Evolutionary conservation across 2,329 filamentous ascomycete genomes (phyloP).

Genomic region (Conoideocrella luteorostrata): DNA sequence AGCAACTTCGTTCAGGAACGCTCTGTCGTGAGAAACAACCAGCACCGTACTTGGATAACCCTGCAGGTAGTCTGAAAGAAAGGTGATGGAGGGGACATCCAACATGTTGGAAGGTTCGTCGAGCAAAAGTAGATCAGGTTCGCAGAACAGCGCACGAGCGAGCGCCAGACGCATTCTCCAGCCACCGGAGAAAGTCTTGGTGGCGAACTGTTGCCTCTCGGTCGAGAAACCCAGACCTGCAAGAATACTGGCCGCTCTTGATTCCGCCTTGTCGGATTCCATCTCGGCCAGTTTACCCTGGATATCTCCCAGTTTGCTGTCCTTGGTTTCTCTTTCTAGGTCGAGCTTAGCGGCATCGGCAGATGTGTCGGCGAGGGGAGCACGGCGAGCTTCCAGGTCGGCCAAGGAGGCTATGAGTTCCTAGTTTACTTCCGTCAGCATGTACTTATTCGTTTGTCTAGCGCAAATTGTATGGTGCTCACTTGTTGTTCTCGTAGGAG

Average conservation of each 20-base stretch:
- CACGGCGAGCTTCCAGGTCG: conserved; percentile 69
- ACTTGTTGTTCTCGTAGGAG: conserved; percentile 82
- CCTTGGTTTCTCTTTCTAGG: conserved; percentile 79
- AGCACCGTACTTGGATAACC: conserved; percentile 89
- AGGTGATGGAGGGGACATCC: conserved; percentile 99
- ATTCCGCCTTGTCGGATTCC: conserved; percentile 98
- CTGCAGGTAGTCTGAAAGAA: conserved; percentile 93
- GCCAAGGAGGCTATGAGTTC: conserved; percentile 74
- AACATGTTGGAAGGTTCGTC: conserved; percentile 99
- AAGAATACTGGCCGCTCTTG: conserved; percentile 89
- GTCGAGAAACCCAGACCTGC: conserved; percentile 94
- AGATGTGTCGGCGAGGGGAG: conserved; percentile 83
- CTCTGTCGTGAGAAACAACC: conserved; percentile 97
- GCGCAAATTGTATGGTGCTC: conserved; percentile 24
- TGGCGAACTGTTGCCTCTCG: conserved; percentile 86
- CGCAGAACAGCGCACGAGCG: conserved; percentile 92
- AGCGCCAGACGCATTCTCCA: conserved; percentile 98
- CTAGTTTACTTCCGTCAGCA: conserved; percentile 21
- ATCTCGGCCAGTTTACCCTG: conserved; percentile 92
- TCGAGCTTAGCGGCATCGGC: conserved; percentile 81
- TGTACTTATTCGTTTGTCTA: not conserved
- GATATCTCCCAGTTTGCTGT: conserved; percentile 84
- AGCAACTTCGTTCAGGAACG: conserved; percentile 98
- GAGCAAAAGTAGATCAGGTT: conserved; percentile 89
- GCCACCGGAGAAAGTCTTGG: conserved; percentile 98